Evolutionary conservation across 352 stramenopile species (phyloP).

Genomic region (Phytophthora boehmeriae): DNA sequence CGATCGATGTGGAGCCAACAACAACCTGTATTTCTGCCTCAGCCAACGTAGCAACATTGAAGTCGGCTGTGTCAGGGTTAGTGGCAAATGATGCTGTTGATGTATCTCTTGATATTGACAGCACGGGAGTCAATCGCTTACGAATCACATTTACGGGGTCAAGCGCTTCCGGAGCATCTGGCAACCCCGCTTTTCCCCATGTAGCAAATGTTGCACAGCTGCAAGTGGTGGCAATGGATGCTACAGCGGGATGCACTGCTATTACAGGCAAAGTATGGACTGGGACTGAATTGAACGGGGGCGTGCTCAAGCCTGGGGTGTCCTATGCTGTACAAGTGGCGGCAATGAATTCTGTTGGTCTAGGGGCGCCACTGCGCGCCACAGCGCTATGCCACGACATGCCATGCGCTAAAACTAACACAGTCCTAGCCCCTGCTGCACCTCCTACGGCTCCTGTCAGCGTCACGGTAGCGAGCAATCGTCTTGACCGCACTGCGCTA

Average conservation of each 20-base stretch:
- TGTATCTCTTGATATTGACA: slow-evolving; percentile 52
- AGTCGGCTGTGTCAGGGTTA: slow-evolving; percentile 40
- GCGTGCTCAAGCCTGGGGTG: slow-evolving; percentile 72
- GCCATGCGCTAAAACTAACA: slow-evolving; percentile 49
- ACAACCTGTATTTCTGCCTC: slow-evolving; percentile 52
- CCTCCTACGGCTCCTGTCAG: slow-evolving; percentile 70
- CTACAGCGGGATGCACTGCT: slow-evolving; percentile 54
- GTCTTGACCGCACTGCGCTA: slow-evolving; percentile 71
- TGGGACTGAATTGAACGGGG: slow-evolving; percentile 79
- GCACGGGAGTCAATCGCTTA: slow-evolving; percentile 45
- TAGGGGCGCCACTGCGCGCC: slow-evolving; percentile 57
- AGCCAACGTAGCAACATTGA: slow-evolving; percentile 30
- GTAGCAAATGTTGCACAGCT: slow-evolving; percentile 46
- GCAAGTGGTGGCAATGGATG: slow-evolving; percentile 53
- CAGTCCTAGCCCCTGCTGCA: slow-evolving; percentile 54
- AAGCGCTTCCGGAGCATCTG: slow-evolving; percentile 50
- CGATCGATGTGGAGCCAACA: slow-evolving; percentile 57
- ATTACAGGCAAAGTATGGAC: slow-evolving; percentile 70
- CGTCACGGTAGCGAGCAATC: slow-evolving; percentile 88
- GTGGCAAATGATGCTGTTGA: slow-evolving; percentile 69
- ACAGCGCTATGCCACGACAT: slow-evolving; percentile 57
- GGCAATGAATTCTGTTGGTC: slow-evolving; percentile 88
- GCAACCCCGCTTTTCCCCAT: slow-evolving; percentile 14
- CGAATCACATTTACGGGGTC: slow-evolving; percentile 90
- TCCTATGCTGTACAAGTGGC: slow-evolving; percentile 91